Conservation (phyloP, 805 yeast genomes). For the Suhomyces emberorum region DNA sequence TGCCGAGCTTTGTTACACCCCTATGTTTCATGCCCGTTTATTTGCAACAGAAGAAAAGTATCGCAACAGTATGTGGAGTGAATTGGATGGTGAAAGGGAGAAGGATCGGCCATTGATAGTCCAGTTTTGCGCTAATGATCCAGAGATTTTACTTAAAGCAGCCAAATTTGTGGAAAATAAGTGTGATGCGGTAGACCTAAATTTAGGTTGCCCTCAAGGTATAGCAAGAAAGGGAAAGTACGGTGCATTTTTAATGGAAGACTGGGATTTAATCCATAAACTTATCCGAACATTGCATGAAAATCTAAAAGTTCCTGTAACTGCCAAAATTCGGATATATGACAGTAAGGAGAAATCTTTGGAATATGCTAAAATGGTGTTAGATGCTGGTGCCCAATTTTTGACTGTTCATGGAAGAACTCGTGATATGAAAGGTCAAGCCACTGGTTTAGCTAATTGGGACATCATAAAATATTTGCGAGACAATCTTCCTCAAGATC, state of each 20-base stretch:
- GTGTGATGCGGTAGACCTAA: constrained; percentile 95
- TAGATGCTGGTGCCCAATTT: constrained; percentile 93
- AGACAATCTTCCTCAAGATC: constrained; percentile 72
- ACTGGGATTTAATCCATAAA: constrained; percentile 78
- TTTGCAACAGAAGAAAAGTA: constrained; percentile 85
- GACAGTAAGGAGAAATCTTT: constrained; percentile 81
- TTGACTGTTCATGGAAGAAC: constrained; percentile 94
- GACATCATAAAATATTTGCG: constrained; percentile 65
- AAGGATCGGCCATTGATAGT: constrained; percentile 85
- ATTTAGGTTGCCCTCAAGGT: constrained; percentile 97
- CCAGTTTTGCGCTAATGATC: constrained; percentile 96
- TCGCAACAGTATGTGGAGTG: constrained; percentile 67
- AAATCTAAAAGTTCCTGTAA: constrained; percentile 79
- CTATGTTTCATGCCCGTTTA: constrained; percentile 91
- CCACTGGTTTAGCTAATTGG: constrained; percentile 97
- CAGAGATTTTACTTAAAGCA: constrained; percentile 76
- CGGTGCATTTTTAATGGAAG: constrained; percentile 96
- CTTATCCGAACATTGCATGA: constrained; percentile 72
- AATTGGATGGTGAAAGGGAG: constrained; percentile 65
- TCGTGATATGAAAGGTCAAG: constrained; percentile 96
- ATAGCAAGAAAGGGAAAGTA: constrained; percentile 93
- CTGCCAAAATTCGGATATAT: constrained; percentile 91
- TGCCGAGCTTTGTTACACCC: constrained; percentile 91
- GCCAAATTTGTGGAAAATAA: constrained; percentile 75
- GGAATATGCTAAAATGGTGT: constrained; percentile 82